A percentile compares a stretch with the other conserved stretches of the same genome.
Evolutionary conservation across 495 filamentous ascomycete species (phyloP).

Genomic region (Podospora australis): DNA sequence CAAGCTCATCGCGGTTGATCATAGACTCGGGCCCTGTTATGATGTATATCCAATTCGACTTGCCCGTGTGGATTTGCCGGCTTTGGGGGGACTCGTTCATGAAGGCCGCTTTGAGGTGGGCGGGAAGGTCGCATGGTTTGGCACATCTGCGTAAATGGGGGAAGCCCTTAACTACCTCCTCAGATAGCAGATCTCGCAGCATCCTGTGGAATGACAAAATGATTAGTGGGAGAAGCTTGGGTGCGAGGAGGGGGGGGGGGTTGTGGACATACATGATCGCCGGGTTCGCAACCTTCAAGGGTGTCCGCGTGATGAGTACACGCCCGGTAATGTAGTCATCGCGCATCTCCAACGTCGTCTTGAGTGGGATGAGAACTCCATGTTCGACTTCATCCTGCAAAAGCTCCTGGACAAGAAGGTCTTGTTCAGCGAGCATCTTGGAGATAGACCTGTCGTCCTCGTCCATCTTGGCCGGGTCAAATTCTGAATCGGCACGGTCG

Average conservation of each 20-base stretch:
- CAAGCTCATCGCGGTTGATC: constrained; percentile 34
- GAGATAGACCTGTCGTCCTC: constrained; percentile 19
- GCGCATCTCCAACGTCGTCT: constrained; percentile 48
- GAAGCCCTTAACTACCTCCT: constrained; percentile 53
- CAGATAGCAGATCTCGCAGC: constrained; percentile 44
- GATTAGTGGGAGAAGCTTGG: background rate
- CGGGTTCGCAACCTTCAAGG: constrained; percentile 45
- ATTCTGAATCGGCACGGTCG: background rate
- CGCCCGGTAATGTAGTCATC: constrained; percentile 40
- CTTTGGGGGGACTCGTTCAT: constrained; percentile 39
- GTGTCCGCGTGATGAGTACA: constrained; percentile 48
- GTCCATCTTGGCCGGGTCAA: constrained; percentile 17
- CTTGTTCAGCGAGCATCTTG: constrained; percentile 21
- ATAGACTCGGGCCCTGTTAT: constrained; percentile 37
- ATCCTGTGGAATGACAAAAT: constrained; percentile 27
- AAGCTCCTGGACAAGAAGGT: constrained; percentile 23
- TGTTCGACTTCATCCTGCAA: constrained; percentile 25
- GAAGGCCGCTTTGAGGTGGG: constrained; percentile 39
- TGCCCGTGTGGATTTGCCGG: constrained; percentile 39
- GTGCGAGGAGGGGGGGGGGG: background rate
- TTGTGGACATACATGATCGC: constrained; percentile 42
- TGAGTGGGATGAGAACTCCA: constrained; percentile 47
- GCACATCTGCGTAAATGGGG: constrained; percentile 78
- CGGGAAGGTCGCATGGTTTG: constrained; percentile 63
- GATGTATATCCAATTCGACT: constrained; percentile 44